These are phyloP conservation scores for Fusarium xyrophilum DNA, from an alignment of 2,329 filamentous ascomycete species.

Conservation along the genomic window DNA sequence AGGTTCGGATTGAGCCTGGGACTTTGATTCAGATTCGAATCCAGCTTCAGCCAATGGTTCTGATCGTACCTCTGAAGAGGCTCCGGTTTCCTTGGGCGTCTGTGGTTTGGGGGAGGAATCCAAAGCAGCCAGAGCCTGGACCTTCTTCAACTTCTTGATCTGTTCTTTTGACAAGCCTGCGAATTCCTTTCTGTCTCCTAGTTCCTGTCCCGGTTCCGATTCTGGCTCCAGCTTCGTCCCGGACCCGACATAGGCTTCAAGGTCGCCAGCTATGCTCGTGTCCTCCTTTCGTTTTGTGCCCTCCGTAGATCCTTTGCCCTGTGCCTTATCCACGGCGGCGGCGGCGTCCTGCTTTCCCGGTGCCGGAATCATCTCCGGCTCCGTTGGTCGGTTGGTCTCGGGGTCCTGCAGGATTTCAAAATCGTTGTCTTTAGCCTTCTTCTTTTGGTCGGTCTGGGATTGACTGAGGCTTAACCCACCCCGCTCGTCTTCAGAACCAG, in stretches of 20 bases:
- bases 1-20: constrained; percentile 16
- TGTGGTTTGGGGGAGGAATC: constrained; percentile 27
- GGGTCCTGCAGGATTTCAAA: constrained; percentile 42
- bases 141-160: constrained; percentile 39
- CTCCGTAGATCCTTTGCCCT: constrained; percentile 30
- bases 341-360: constrained; percentile 40
- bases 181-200: constrained; percentile 34
- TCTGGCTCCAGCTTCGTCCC: constrained; percentile 27
- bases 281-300: constrained; percentile 24
- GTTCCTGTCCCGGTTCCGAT: constrained; percentile 29
- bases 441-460: constrained; percentile 47
- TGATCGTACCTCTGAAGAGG: constrained; percentile 16
- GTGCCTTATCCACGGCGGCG: constrained; percentile 36
- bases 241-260: constrained; percentile 28
- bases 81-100: constrained; percentile 26
- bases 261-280: constrained; percentile 26
- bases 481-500: constrained; percentile 42
- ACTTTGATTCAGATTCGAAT: constrained; percentile 28
- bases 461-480: constrained; percentile 42
- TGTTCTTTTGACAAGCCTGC: constrained; percentile 41
- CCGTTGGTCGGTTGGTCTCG: constrained; percentile 35
- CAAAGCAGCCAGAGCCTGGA: constrained; percentile 32
- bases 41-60: constrained; percentile 30
- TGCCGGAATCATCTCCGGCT: constrained; percentile 37
- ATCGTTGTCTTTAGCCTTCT: constrained; percentile 45